Percentiles rank a stretch among this genome's conserved stretches.
Conservation (phyloP, 1,139 yeast genomes). For the Meyerozyma guilliermondii region DNA sequence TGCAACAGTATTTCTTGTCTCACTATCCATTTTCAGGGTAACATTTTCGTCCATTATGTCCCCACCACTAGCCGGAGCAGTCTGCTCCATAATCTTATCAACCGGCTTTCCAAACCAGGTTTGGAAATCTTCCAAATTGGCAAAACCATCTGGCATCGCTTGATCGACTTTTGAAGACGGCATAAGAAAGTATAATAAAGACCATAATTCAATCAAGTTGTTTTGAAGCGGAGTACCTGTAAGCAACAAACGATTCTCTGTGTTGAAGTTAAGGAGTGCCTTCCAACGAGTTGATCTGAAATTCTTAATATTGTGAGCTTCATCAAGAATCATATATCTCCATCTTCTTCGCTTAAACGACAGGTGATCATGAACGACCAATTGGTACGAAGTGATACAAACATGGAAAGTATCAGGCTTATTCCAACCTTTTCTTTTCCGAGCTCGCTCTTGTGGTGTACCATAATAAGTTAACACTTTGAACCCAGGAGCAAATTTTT, state of each 20-base stretch:
- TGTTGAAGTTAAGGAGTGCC: constrained; percentile 87
- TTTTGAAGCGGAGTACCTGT: constrained; percentile 97
- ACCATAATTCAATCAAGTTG: constrained; percentile 91
- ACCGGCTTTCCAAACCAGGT: constrained; percentile 98
- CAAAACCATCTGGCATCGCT: constrained; percentile 92
- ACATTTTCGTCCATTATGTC: constrained; percentile 41
- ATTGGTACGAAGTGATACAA: constrained; percentile 93
- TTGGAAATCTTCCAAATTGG: constrained; percentile 91
- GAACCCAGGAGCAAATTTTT: constrained; percentile 96
- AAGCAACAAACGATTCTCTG: constrained; percentile 77
- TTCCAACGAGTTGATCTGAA: constrained; percentile 97
- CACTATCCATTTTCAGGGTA: constrained; percentile 45
- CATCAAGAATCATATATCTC: constrained; percentile 96
- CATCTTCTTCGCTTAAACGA: constrained; percentile 88
- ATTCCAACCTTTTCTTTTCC: constrained; percentile 96
- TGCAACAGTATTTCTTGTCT: constrained; percentile 78
- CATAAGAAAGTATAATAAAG: constrained; percentile 88
- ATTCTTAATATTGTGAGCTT: constrained; percentile 96
- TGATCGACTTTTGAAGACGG: constrained; percentile 73
- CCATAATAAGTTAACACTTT: constrained; percentile 95
- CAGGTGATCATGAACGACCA: constrained; percentile 94
- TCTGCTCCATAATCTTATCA: constrained; percentile 75
- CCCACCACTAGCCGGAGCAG: constrained; percentile 48
- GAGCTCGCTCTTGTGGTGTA: constrained; percentile 95
- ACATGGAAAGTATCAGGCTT: constrained; percentile 95